Conservation (phyloP, 1,139 yeast genomes). For the Scheffersomyces insectosa region DNA sequence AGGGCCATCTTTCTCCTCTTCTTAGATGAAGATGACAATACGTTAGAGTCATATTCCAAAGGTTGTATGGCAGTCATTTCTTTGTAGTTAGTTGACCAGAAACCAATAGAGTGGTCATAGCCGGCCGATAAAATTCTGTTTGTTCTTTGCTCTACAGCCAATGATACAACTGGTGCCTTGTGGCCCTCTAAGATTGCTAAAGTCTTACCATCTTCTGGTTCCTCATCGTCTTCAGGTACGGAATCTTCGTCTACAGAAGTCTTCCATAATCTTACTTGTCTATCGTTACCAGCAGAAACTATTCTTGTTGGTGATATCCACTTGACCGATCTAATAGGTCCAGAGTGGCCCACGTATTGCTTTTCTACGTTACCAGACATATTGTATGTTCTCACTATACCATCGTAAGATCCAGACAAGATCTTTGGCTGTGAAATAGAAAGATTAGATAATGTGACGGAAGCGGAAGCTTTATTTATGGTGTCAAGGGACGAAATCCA, state of each 20-base stretch:
- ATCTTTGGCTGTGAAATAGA: conserved; percentile 48
- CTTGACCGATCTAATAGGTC: conserved; percentile 77
- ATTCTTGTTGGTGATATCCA: conserved; percentile 77
- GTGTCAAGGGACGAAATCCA: conserved; percentile 86
- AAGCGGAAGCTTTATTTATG: conserved; percentile 30
- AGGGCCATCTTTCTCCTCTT: conserved; percentile 84
- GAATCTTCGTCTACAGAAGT: conserved; percentile 44
- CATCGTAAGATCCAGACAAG: conserved; percentile 91
- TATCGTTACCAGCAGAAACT: conserved; percentile 86
- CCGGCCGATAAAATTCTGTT: conserved; percentile 79
- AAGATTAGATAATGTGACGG: conserved; percentile 32
- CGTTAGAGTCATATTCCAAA: conserved; percentile 49
- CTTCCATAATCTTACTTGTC: conserved; percentile 88
- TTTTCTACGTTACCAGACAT: conserved; percentile 79
- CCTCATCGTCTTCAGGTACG: conserved; percentile 48
- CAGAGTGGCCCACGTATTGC: conserved; percentile 85
- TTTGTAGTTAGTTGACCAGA: conserved; percentile 86
- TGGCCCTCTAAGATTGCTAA: conserved; percentile 87
- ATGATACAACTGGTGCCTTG: conserved; percentile 78
- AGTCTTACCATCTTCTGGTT: conserved; percentile 70
- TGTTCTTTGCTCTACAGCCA: conserved; percentile 57
- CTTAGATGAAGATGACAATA: conserved; percentile 76
- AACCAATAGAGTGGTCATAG: conserved; percentile 74
- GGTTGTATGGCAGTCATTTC: conserved; percentile 79
- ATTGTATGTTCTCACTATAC: conserved; percentile 88